Base-by-base conservation (phyloP, 2,329 filamentous ascomycete species). In the Colletotrichum spinosum region DNA sequence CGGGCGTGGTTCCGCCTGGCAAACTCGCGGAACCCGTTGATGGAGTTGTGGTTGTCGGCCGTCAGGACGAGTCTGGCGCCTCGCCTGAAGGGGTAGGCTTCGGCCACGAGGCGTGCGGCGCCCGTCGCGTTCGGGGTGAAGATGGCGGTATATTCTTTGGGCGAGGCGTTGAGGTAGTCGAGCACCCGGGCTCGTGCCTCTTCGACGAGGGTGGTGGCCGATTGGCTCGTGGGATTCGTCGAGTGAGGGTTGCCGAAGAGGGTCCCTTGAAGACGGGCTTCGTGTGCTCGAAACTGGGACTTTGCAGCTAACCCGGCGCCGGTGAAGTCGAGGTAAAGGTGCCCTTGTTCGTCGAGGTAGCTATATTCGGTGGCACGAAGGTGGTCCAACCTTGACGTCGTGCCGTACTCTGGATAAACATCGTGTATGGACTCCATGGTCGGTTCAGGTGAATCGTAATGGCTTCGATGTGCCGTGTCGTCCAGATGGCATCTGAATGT, bases 251-350 rank as follows among this genome's bases (percentile, higher is more conserved):
- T 81, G 60, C 79, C 79, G 33, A 74, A 77, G 17, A 78, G 63
- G 2, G 67, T 68, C n/a, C 55, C 51, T 8, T 69, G 57, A 4
- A 79, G 68, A 0, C 78, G 77, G 17, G 67, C 61, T 8, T 71
- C 67, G 55, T 79, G 77, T 1, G 74, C 74, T 3, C 58, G 65
- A 51, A 74, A 65, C 67, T 81, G 79, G 2, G 72, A 55, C 1
- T 69, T 70, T 3, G 78, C 72, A 0, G 77, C 73, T 2, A 81
- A 74, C 0, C 78, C 75, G 0, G 78, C 70, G 11, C 79, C 79
- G 1, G 78, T 78, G 67, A 80, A 81, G 71, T 81, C 79, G 4
- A 81, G 72, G 54, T 81, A 81, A 3, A 78, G 69, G 44, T 81
- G 79, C 45, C 72, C 58, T 39, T 80, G 73, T 37, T 74, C 70